Evolutionary conservation across 148 eudicot species (phyloP), one percentile per base, ranked within the genome.

Genomic region (Hydrangea macrophylla): DNA sequence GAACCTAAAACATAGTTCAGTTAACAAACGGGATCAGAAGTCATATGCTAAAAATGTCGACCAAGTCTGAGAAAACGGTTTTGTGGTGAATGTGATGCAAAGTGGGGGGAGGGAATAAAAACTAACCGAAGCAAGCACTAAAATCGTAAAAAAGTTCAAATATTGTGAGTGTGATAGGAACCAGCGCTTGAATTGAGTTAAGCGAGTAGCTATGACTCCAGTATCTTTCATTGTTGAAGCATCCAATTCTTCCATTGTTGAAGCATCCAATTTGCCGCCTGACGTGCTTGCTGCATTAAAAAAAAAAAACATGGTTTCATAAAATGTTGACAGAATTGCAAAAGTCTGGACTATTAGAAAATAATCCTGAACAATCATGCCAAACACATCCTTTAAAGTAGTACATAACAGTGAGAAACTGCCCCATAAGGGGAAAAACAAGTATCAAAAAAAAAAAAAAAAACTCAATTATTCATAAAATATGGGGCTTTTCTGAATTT

Each of bases 61-160:
- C n/a, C 26, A 67, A 67, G 36, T 23, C 24, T 67, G 17, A 36
- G 10, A 54, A 2, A 15, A 56, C 7, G 25, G n/a, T 36, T 55
- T 10, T 25, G 13, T 39, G 18, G 28, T 11, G 9, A 54, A 67
- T n/a, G 22, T 53, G 24, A 33, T 32, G 45, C 55, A 32, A 27
- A 66, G 33, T 3, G 4, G 39, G 65, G 18, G 2, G 20, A 64
- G 54, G 26, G 62, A 37, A 79, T 58, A 45, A 28, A 72, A 62
- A 85, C 97, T 83, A 57, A 94, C 98, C 83, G 97, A 94, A 79
- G 98, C 98, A 76, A 90, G 97, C 69, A 88, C 74, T 73, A 94
- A 73, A 73, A 94, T 86, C 7, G 98, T 83, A 71, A 83, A 76
- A 73, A 86, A 91, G 81, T 94, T 94, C 80, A 94, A 69, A 74